Percentiles rank a stretch among this genome's conserved stretches.
phyloP scores from a whole-genome alignment of 2,329 filamentous ascomycete species.

The Amphichorda felina region DNA sequence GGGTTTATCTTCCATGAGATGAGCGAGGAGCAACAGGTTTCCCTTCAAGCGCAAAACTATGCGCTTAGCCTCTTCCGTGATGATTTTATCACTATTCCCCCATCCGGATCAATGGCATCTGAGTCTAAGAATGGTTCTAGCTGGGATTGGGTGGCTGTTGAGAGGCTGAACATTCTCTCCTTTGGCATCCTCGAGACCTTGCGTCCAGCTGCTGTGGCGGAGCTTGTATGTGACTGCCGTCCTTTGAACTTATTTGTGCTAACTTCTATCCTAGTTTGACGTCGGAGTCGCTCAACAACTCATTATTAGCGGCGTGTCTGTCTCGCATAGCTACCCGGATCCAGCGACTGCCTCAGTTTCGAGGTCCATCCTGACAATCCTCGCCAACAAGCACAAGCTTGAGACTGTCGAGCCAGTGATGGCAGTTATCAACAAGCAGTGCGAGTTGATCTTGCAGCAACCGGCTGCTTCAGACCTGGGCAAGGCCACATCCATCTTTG shows the following conservation, averaged over 20 bases:
- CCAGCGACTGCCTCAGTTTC: constrained; percentile 11
- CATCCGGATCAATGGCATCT: constrained; percentile 3
- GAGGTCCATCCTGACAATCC: constrained; percentile 24
- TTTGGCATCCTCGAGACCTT: constrained; percentile 25
- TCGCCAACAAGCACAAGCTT: constrained; percentile 32
- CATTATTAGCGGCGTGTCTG: constrained; percentile 13
- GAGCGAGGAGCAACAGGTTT: constrained; percentile 21
- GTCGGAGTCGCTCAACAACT: constrained; percentile 21
- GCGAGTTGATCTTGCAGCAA: not conserved
- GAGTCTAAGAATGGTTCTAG: constrained; percentile 3
- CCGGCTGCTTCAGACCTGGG: constrained; percentile 9
- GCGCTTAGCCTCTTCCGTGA: constrained; percentile 24
- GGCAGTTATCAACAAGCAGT: not conserved
- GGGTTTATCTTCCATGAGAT: constrained; percentile 23
- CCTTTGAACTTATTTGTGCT: constrained; percentile 1
- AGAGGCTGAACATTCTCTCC: constrained; percentile 20
- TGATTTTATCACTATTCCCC: constrained; percentile 10
- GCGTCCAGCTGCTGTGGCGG: constrained; percentile 17
- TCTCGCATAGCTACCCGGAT: not conserved
- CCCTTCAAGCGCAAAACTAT: constrained; percentile 17
- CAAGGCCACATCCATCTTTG: constrained; percentile 19
- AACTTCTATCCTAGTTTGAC: constrained; percentile 18
- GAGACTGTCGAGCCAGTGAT: constrained; percentile 17
- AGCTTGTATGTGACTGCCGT: constrained; percentile 16
- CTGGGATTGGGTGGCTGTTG: constrained; percentile 20